These are phyloP conservation scores for Quercus gilva DNA, from an alignment of 306 rosid genomes.

Conservation along the genomic window DNA sequence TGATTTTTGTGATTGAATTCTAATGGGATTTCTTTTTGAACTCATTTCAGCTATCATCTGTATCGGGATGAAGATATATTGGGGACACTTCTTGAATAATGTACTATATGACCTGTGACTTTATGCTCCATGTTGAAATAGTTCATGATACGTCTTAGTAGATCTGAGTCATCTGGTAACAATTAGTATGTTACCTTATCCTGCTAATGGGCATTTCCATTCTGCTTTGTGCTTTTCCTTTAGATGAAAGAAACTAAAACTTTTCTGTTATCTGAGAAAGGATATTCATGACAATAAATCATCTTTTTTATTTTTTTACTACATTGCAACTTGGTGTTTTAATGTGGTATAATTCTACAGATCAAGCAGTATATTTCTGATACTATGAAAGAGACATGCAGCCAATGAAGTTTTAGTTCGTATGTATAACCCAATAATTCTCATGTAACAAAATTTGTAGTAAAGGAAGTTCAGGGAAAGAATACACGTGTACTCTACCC, in stretches of 20 bases:
- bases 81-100: conserved; percentile 31
- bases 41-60: conserved; percentile 22
- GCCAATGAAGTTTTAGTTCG: neutral
- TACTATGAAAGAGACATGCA: neutral
- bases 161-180: neutral
- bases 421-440: neutral
- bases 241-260: neutral
- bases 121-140: neutral
- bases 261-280: neutral
- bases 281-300: neutral
- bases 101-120: neutral
- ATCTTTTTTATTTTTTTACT: neutral
- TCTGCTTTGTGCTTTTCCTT: neutral
- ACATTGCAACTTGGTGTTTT: neutral
- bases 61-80: conserved; percentile 28
- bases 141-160: neutral
- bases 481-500: neutral
- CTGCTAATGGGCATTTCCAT: neutral
- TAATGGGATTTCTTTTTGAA: neutral
- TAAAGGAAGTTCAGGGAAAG: too few species aligned
- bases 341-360: neutral
- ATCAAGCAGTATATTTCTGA: neutral
- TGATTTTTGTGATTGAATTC: neutral
- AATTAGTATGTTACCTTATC: neutral
- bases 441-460: neutral